Conservation (phyloP, 345 rosid genomes). For the Pistacia integerrima region DNA sequence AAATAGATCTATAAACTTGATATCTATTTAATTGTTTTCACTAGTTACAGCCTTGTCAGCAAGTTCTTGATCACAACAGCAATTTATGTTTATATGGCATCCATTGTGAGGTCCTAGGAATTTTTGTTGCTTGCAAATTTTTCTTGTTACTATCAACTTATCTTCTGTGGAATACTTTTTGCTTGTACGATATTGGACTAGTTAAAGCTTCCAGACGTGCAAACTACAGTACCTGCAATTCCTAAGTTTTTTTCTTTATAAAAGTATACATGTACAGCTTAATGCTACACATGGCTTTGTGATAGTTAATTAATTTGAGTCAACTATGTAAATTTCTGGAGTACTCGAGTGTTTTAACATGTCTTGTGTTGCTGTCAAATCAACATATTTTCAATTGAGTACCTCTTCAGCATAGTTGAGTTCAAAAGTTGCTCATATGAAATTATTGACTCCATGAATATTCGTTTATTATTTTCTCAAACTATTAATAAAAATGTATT, state of each 20-base stretch:
- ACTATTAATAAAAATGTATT: background rate
- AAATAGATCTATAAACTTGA: background rate
- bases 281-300: background rate
- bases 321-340: background rate
- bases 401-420: too few relatives aligned
- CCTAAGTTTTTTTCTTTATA: too few relatives aligned
- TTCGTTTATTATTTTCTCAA: background rate
- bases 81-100: background rate
- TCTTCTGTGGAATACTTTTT: background rate
- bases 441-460: too few relatives aligned
- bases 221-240: too few relatives aligned
- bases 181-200: background rate
- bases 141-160: background rate
- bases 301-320: constrained; percentile 1
- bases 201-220: background rate
- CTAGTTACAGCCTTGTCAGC: background rate
- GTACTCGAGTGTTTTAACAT: background rate
- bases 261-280: background rate
- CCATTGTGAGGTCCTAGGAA: background rate
- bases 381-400: background rate
- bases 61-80: background rate
- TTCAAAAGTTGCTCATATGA: too few relatives aligned
- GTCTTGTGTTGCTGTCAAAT: constrained; percentile 4
- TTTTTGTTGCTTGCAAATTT: background rate
- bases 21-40: constrained; percentile 4